Evolutionary conservation across 768 basidiomycete species (phyloP).

Genomic region (Fibroporia radiculosa): DNA sequence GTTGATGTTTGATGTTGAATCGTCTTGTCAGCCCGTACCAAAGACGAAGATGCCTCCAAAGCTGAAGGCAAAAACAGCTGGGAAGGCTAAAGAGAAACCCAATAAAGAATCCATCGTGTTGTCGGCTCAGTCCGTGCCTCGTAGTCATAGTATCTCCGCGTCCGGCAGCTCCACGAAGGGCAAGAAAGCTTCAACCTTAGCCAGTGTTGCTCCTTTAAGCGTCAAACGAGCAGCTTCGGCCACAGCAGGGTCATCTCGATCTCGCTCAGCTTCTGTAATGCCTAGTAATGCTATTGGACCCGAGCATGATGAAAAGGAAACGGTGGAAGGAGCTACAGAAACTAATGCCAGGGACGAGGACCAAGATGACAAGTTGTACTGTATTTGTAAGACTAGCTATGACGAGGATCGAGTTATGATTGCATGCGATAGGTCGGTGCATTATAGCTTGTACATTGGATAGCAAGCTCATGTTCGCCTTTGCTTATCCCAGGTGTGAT

Average conservation of each 20-base stretch:
- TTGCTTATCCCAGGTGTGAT: conserved; percentile 62
- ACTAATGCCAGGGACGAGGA: conserved; percentile 30
- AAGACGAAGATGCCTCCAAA: conserved; percentile 17
- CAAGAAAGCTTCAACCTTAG: conserved; percentile 19
- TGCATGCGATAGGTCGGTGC: conserved; percentile 77
- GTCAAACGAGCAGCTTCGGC: conserved; percentile 21
- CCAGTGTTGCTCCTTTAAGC: conserved; percentile 16
- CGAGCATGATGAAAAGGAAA: conserved; percentile 40
- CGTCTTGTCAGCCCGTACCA: conserved; percentile 7
- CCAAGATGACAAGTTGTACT: conserved; percentile 70
- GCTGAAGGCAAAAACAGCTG: conserved; percentile 16
- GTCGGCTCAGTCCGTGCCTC: conserved; percentile 7
- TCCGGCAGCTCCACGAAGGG: conserved; percentile 12
- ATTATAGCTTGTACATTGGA: background rate
- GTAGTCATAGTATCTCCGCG: conserved; percentile 8
- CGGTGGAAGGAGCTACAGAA: conserved; percentile 34
- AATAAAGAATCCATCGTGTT: conserved; percentile 14
- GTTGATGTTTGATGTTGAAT: background rate
- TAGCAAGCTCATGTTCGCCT: background rate
- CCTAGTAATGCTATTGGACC: conserved; percentile 38
- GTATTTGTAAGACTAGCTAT: conserved; percentile 81
- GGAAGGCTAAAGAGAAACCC: conserved; percentile 20
- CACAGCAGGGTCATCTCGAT: conserved; percentile 33
- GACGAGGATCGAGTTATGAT: conserved; percentile 89
- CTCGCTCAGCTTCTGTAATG: conserved; percentile 65